Conservation (phyloP, 306 rosid species). For the Pyrus pyrifolia region DNA sequence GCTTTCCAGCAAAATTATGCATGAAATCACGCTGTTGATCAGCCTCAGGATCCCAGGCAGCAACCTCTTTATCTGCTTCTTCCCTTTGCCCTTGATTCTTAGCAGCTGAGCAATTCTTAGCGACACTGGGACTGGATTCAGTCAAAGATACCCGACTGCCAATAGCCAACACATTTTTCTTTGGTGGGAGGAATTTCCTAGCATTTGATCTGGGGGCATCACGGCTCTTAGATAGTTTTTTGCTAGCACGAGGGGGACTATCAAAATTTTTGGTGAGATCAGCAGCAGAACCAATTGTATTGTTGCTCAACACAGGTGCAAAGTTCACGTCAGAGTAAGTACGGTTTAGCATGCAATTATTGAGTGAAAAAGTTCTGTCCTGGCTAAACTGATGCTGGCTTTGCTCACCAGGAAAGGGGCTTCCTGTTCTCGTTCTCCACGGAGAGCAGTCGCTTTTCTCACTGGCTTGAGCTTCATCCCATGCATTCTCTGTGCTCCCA, state of each 20-base stretch:
- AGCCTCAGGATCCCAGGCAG: constrained; percentile 17
- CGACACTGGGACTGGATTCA: constrained; percentile 11
- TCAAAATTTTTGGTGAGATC: constrained; percentile 10
- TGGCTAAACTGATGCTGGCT: constrained; percentile 15
- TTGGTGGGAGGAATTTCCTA: constrained; percentile 18
- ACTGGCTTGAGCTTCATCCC: constrained; percentile 17
- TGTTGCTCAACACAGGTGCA: constrained; percentile 8
- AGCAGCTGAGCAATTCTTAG: constrained; percentile 7
- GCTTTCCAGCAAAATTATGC: constrained; percentile 23
- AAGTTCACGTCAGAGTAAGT: constrained; percentile 5
- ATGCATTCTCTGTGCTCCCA: constrained; percentile 14
- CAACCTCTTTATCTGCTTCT: constrained; percentile 15
- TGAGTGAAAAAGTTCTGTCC: constrained; percentile 10
- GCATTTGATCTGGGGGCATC: constrained; percentile 13
- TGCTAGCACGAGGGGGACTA: constrained; percentile 7
- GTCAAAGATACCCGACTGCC: constrained; percentile 12
- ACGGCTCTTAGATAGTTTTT: constrained; percentile 16
- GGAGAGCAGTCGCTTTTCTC: constrained; percentile 23
- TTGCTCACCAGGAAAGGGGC: constrained; percentile 20
- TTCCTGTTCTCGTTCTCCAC: constrained; percentile 25
- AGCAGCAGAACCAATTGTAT: constrained; percentile 7
- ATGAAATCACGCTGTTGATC: constrained; percentile 24
- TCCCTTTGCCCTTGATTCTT: constrained; percentile 15
- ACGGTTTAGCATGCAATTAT: constrained; percentile 10
- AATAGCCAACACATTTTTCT: constrained; percentile 9